Base-by-base conservation (phyloP, 805 yeast genomes). In the Myxozyma sirexii region DNA sequence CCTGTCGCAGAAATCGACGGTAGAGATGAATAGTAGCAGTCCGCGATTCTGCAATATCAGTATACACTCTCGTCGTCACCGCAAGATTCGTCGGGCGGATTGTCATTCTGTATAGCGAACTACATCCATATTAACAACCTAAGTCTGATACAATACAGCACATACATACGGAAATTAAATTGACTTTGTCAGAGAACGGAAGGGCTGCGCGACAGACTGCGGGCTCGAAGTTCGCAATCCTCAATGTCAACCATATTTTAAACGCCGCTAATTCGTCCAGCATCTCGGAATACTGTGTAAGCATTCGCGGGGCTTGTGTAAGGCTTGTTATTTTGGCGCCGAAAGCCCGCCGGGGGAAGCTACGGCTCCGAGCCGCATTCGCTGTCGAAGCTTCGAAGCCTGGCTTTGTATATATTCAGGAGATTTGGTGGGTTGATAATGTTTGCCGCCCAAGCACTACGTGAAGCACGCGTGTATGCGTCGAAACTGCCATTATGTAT, bases 21-120 rank as follows among this genome's bases (percentile, higher is more conserved):
- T 90, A 90, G 61, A 89, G 80, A 61, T 82, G 81, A 60, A 90
- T 78, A 31, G 87, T 87, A 46, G 91, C 80, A 64, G 71, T 70
- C 66, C 85, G 78, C 77, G 89, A 79, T 57, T 87, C 92, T 1
- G 81, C 78, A 49, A 80, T 78, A 48, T 84, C 77, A 62, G 81
- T 80, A 58, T 89, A 81, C 69, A 85, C 82, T 71, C 83, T 84
- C 27, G 94, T 85, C 42, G 93, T 82, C 75, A 86, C 89, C 15
- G 96, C 96, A 75, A 87, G 87, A 62, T 89, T 90, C 10, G 96
- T 89, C 27, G 96, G 85, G 48, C 83, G 76, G 23, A 92, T 88
- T 81, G 80, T 77, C 83, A 79, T 80, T 37, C 1, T 15, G 43
- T 38, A 23, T 35, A 4, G 6, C 33, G n/a, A n/a, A n/a, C n/a